Base-by-base conservation (phyloP, 2,329 filamentous ascomycete species). In the Trichoderma koningii region DNA sequence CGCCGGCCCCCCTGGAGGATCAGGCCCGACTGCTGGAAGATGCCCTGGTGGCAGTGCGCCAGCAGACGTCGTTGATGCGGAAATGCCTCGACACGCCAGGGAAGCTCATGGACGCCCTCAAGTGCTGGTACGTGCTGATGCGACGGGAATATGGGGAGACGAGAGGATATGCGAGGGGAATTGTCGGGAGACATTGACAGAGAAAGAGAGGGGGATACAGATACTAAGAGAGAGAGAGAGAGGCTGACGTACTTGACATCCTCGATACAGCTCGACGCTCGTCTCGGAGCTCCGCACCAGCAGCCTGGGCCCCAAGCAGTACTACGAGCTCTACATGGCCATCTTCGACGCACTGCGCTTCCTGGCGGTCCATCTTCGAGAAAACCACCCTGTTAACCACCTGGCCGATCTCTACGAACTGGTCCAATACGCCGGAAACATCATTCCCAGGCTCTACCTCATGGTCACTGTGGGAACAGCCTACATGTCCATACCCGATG, bases 381-480 rank as follows among this genome's bases (percentile, higher is more conserved):
- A 99, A 76, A 97, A 93, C 74, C 95, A 99, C 78, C 95, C 95
- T 4, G 91, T 96, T 70, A 98, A 99, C 77, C 95, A 99, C 82
- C 88, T 99, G 64, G 95, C 95, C 77, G 95, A 99, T 76, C 85
- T 99, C 45, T 99, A 98, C 83, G 94, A 98, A 78, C 87, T 98
- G 52, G 94, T 98, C 17, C 94, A 98, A 76, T 97, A 97, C 87
- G 93, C 93, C 63, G 95, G 96, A 69, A 99, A 99, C 76, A 98
- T 99, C 70, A 89, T 99, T 66, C 95, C 95, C 26, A 89, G 95
- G 69, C 82, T 99, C 68, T 99, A 99, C 77, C 89, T 99, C 66
- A 99, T 99, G 96, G 95, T 99, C 74, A 99, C 96, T 0, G 96
- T 99, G 45, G 95, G 95, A 66, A 99, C 95, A 2, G 96, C 97